A percentile compares a stretch with the other conserved stretches of the same genome.
Conservation (phyloP, 2,329 filamentous ascomycete genomes). For the Periconia sp. region DNA sequence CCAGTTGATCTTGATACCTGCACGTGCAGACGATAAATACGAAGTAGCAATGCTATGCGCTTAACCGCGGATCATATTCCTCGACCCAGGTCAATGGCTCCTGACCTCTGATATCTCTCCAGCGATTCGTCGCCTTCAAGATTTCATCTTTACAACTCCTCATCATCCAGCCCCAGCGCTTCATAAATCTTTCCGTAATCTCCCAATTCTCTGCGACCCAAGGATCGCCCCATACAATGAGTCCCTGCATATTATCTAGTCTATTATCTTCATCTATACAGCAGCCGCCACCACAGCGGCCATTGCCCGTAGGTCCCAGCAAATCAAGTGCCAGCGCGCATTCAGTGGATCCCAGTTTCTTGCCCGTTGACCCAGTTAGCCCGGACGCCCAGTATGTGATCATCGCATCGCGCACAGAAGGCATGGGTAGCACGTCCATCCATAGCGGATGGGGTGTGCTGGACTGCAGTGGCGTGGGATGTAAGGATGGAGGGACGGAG, state of each 20-base stretch:
- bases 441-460: conserved; percentile 56
- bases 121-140: background rate
- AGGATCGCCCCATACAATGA: background rate
- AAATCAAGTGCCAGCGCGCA: conserved; percentile 1
- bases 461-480: conserved; percentile 53
- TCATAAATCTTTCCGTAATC: conserved; percentile 1
- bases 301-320: background rate
- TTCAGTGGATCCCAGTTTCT: background rate
- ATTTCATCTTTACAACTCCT: background rate
- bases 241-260: background rate
- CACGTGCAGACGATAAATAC: no score
- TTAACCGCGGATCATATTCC: background rate
- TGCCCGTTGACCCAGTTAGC: background rate
- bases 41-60: no score
- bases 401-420: conserved; percentile 52
- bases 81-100: background rate
- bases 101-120: conserved; percentile 1
- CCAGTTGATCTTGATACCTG: no score
- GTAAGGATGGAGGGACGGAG: conserved; percentile 35
- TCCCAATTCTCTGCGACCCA: background rate
- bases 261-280: background rate
- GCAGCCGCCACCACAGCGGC: background rate
- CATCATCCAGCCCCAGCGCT: background rate
- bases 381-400: conserved; percentile 30
- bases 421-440: conserved; percentile 61